phyloP scores from a whole-genome alignment of 768 basidiomycete species.

The Mycena latifolia region DNA sequence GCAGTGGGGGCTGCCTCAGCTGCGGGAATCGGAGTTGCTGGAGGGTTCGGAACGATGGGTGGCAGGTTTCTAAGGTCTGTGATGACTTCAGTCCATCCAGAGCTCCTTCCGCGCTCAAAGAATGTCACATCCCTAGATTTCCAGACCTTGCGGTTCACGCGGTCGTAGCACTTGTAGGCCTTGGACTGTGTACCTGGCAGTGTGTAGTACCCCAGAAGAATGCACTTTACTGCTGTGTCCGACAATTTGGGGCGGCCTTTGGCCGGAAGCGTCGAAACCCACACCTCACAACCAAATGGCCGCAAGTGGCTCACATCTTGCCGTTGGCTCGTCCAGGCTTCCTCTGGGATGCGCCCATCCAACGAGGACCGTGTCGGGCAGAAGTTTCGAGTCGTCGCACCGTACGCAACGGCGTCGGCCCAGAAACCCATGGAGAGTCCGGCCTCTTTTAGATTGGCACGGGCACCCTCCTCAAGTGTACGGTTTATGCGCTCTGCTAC shows the following conservation, averaged over 20 bases:
- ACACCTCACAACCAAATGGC: slow-evolving; percentile 9
- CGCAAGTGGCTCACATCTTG: slow-evolving; percentile 10
- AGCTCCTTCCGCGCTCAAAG: slow-evolving; percentile 8
- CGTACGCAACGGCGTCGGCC: slow-evolving; percentile 7
- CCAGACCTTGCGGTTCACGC: neutral
- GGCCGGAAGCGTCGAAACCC: neutral
- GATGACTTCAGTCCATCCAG: slow-evolving; percentile 11
- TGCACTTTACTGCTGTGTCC: neutral
- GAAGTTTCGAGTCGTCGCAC: neutral
- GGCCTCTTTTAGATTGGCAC: neutral
- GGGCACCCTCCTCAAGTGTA: slow-evolving; percentile 2
- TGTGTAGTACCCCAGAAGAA: slow-evolving; percentile 1
- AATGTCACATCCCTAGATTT: slow-evolving; percentile 9
- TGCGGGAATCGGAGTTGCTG: neutral
- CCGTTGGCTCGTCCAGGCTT: neutral
- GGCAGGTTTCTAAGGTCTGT: slow-evolving; percentile 11
- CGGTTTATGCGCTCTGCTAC: slow-evolving; percentile 4
- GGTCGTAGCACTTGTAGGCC: slow-evolving; percentile 11
- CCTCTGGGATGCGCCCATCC: slow-evolving; percentile 14
- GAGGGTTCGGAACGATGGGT: neutral
- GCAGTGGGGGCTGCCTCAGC: neutral
- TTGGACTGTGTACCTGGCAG: neutral
- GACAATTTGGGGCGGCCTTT: neutral
- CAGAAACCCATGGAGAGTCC: slow-evolving; percentile 6
- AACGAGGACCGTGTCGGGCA: slow-evolving; percentile 9